phyloP scores from a whole-genome alignment of 2,329 filamentous ascomycete genomes.

The Colletotrichum navitas region DNA sequence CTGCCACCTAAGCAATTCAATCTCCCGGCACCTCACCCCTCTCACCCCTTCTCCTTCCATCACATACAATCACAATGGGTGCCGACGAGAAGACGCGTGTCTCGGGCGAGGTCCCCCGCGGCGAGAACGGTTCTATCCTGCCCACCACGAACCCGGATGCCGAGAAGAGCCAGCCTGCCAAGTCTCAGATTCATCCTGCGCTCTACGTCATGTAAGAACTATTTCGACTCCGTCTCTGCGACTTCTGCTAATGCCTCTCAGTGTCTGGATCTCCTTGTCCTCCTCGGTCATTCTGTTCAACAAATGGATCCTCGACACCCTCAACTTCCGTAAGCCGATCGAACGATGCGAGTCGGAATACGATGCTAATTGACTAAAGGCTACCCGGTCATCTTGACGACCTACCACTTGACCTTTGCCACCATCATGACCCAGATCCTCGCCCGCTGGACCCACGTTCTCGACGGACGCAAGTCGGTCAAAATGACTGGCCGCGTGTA shows the following conservation, averaged over 20 bases:
- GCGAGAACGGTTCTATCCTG: constrained; percentile 72
- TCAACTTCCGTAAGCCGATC: constrained; percentile 74
- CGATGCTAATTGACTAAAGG: constrained; percentile 66
- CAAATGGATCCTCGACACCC: constrained; percentile 94
- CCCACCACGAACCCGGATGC: constrained; percentile 83
- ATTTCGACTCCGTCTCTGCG: neutral
- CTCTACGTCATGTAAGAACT: constrained; percentile 81
- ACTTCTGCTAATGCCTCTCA: constrained; percentile 55
- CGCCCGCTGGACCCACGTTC: constrained; percentile 87
- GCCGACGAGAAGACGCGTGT: constrained; percentile 84
- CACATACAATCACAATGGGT: constrained; percentile 40
- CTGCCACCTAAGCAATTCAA: constrained; percentile 14
- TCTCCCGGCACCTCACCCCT: neutral
- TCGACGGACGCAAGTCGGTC: constrained; percentile 94
- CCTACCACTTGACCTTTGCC: constrained; percentile 95
- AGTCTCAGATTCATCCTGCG: constrained; percentile 79
- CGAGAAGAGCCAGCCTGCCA: constrained; percentile 77
- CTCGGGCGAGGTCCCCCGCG: constrained; percentile 80
- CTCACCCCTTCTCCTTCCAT: neutral
- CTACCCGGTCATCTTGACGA: constrained; percentile 86
- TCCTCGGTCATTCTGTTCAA: constrained; percentile 98
- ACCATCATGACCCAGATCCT: constrained; percentile 95
- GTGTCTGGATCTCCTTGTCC: constrained; percentile 91
- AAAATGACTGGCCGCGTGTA: constrained; percentile 98
- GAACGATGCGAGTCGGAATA: constrained; percentile 6